Conservation (phyloP, 345 rosid species). For the Hypericum perforatum region DNA sequence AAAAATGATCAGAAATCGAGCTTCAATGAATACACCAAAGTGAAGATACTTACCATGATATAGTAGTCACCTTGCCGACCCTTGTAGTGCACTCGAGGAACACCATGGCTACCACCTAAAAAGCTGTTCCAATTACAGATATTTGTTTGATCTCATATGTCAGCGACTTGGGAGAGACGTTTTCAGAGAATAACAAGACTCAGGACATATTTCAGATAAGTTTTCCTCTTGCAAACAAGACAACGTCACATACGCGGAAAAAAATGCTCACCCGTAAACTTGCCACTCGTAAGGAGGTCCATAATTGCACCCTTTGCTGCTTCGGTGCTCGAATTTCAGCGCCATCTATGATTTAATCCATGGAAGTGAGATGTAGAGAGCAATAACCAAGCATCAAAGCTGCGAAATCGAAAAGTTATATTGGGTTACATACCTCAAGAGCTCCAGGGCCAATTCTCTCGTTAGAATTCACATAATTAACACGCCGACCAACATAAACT, state of each 20-base stretch:
- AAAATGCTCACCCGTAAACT: conserved; percentile 65
- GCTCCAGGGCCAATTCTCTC: conserved; percentile 58
- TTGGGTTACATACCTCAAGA: conserved; percentile 37
- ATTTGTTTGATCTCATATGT: background rate
- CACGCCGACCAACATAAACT: conserved; percentile 89
- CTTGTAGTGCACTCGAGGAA: conserved; percentile 78
- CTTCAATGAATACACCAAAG: background rate
- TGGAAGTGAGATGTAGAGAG: background rate
- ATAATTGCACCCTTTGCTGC: conserved; percentile 90
- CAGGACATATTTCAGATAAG: too few relatives aligned
- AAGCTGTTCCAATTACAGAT: conserved; percentile 6
- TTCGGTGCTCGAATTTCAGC: conserved; percentile 83
- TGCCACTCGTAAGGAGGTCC: conserved; percentile 99
- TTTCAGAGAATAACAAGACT: too few relatives aligned
- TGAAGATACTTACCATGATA: conserved; percentile 50
- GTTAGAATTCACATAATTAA: conserved; percentile 52
- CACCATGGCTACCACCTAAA: conserved; percentile 64
- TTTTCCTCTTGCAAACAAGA: background rate
- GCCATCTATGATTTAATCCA: conserved; percentile 53
- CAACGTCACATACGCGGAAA: background rate
- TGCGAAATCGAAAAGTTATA: background rate
- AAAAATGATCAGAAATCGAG: background rate
- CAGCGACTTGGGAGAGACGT: too few relatives aligned
- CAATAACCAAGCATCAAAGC: background rate
- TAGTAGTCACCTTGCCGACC: conserved; percentile 97